Evolutionary conservation across 208 protist species (phyloP), one percentile per base, ranked within the genome.

Genomic region (Porcisia deanei): DNA sequence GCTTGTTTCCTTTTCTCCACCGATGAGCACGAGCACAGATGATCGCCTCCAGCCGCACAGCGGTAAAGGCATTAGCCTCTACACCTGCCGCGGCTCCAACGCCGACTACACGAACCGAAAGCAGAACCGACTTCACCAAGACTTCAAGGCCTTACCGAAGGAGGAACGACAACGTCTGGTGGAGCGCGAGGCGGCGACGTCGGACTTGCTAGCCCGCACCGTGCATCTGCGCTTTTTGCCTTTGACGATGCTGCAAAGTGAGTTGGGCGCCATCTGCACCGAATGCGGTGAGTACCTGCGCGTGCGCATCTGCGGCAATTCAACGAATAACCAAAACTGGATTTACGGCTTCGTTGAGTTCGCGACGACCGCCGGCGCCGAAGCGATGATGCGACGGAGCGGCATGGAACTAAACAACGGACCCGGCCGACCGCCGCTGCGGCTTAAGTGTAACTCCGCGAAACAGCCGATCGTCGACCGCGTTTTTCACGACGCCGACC

Each of bases 271-370:
- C 14, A 76, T 94, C 45, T 91, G 86, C 79, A 72, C 18, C 25
- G 82, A 87, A 76, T 94, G 90, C 73, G 90, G 90, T 16, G 74
- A 79, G 61, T 92, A 90, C 73, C 77, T 86, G 25, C 87, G 90
- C 16, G 86, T 94, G 30, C 90, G 90, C 71, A 88, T 93, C 72
- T 93, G 88, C 70, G 88, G 88, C 20, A 89, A 88, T 66, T 71
- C 76, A 6, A 87, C 77, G 25, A 88, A 80, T 61, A 85, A 85
- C 61, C 67, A 79, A 39, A 86, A 86, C 64, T 90, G 88, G 88
- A 88, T 92, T 39, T 92, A 92, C 73, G 88, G 86, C 58, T 93
- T 93, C 61, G 86, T 93, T 3, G 86, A 93, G 88, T 93, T 93
- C 75, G 78, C 80, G 37, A 85, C 79, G 4, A 69, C 75, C 39